phyloP scores from a whole-genome alignment of 106 monocot genomes.

The Dendrobium nobile region DNA sequence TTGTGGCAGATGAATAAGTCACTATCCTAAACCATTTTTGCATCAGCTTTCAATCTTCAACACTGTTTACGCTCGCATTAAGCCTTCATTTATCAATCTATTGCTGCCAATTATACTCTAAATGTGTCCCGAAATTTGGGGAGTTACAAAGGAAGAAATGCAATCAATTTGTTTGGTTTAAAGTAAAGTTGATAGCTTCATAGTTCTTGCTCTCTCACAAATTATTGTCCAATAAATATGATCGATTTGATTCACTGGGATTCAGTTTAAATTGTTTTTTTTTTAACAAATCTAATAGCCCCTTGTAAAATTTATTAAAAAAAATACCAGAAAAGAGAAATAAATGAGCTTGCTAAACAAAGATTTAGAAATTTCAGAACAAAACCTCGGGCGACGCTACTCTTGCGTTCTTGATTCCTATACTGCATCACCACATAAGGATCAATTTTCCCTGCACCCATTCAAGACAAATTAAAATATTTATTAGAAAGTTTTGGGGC shows the following conservation, averaged over 20 bases:
- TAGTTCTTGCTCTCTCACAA: neutral
- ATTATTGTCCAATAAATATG: neutral
- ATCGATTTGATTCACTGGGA: neutral
- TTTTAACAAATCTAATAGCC: neutral
- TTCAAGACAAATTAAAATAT: neutral
- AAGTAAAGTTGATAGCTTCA: neutral
- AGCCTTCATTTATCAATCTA: neutral
- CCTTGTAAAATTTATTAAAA: neutral
- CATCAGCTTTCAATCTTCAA: neutral
- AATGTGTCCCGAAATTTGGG: neutral
- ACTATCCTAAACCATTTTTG: neutral
- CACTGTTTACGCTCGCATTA: neutral
- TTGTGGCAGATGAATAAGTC: neutral
- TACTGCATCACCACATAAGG: conserved; percentile 67
- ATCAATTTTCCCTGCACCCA: conserved; percentile 51
- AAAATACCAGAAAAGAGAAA: neutral
- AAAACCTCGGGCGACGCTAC: conserved; percentile 52
- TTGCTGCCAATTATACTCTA: neutral
- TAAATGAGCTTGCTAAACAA: neutral
- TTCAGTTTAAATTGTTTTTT: neutral
- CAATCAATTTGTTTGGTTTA: neutral
- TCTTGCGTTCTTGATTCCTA: conserved; percentile 59
- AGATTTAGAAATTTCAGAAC: neutral
- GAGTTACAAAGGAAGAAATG: neutral
- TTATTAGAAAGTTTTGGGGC: neutral